These are phyloP conservation scores for Phytophthora idaei DNA, from an alignment of 352 stramenopile species.

Conservation along the genomic window DNA sequence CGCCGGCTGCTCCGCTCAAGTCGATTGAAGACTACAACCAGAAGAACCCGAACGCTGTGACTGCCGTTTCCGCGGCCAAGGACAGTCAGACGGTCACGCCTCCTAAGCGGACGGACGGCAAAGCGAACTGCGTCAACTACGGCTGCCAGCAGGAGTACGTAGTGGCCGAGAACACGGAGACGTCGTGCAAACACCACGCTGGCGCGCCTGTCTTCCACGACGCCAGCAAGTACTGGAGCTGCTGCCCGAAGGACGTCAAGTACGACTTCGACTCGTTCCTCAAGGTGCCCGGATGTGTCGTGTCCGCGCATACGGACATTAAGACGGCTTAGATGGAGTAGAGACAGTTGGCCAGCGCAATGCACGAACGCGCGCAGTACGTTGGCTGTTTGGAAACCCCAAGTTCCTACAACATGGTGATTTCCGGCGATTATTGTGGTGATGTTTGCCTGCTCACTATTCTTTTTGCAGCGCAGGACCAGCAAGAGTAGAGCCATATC, in stretches of 20 bases:
- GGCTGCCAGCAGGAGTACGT: constrained; percentile 93
- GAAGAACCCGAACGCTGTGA: constrained; percentile 90
- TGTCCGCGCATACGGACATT: constrained; percentile 80
- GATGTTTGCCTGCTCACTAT: not conserved
- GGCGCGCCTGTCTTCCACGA: constrained; percentile 93
- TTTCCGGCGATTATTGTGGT: constrained; percentile 20
- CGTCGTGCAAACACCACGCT: constrained; percentile 85
- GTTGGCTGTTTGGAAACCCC: constrained; percentile 11
- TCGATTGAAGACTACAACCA: constrained; percentile 94
- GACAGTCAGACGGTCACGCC: constrained; percentile 54
- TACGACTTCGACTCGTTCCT: constrained; percentile 96
- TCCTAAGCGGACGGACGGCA: constrained; percentile 81
- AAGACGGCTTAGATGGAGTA: constrained; percentile 47
- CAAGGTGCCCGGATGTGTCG: constrained; percentile 86
- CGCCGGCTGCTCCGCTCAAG: constrained; percentile 65
- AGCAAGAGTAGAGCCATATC: too few relatives aligned
- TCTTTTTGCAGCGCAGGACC: too few relatives aligned
- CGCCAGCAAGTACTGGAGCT: constrained; percentile 94
- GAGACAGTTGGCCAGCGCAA: constrained; percentile 6
- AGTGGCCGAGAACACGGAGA: constrained; percentile 83
- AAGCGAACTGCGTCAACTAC: constrained; percentile 90
- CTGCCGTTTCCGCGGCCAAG: constrained; percentile 73
- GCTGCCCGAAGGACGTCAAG: constrained; percentile 92
- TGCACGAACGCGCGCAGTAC: not conserved
- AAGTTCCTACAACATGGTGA: constrained; percentile 21